Base-by-base conservation (phyloP, 108 stramenopile species). In the Pelagomonas calceolata region DNA sequence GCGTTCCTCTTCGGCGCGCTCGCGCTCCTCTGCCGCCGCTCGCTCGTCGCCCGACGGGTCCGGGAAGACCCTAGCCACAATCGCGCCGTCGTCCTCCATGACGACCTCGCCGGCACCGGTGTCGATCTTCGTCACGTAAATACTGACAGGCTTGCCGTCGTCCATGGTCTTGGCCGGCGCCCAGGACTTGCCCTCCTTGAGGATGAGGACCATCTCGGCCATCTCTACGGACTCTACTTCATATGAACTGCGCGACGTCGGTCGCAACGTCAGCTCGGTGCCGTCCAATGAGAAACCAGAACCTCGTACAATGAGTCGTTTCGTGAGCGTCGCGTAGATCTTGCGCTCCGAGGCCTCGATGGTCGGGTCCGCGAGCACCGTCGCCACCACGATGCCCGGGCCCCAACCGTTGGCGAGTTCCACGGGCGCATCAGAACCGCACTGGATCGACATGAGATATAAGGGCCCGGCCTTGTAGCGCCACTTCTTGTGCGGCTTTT, bases 251-350 rank as follows among this genome's bases (percentile, higher is more conserved):
- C 51, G 51, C 3, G 7, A 9, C 21, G 51, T 60, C 21, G 51
- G 51, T 26, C 26, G 14, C 51, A 60, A 12, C 21, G 51, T 60
- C 21, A 60, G 51, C 26, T 60, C 51, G 21, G 51, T 60, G 51
- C 51, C 51, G 51, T 60, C 51, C 21, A 60, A 26, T 17, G 7
- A 9, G 51, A 60, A 60, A 3, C 51, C 51, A 3, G 7, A 26
- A 26, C 51, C 66, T 26, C 37, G 34, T 18, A 70, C 37, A 46
- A 73, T 39, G 74, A 80, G 66, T 37, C 67, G 70, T 71, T 78
- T 80, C 63, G 78, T 75, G 74, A 78, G 79, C n/a, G 79, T 63
- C 5, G 69, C 64, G 70, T 80, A 79, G 51, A 80, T 74, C 63
- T 74, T 70, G 45, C 66, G 70, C 33, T 73, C 72, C n/a, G 29